A percentile compares a stretch with the other conserved stretches of the same genome.
phyloP scores from a whole-genome alignment of 2,329 filamentous ascomycete species.

The Cladosporium sp. region DNA sequence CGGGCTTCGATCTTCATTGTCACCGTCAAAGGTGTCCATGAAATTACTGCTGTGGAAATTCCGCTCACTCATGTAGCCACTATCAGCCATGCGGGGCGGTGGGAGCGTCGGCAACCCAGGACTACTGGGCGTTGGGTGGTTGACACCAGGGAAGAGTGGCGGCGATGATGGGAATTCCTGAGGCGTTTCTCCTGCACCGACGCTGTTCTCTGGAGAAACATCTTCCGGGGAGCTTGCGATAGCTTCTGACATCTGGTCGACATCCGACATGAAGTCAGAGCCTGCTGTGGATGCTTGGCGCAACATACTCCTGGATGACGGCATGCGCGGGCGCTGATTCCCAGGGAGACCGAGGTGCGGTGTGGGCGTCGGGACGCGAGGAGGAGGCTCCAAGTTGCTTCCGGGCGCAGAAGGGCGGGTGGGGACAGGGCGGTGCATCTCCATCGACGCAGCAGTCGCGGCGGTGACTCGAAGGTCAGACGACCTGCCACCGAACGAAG shows the following conservation, averaged over 20 bases:
- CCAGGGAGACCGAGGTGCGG: constrained; percentile 41
- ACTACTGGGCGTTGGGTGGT: constrained; percentile 58
- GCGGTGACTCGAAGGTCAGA: constrained; percentile 81
- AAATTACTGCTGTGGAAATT: constrained; percentile 51
- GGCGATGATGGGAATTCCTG: constrained; percentile 85
- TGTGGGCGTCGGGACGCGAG: constrained; percentile 70
- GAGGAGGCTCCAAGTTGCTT: constrained; percentile 62
- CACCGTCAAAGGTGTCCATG: constrained; percentile 56
- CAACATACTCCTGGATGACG: constrained; percentile 21
- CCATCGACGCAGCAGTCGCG: constrained; percentile 81
- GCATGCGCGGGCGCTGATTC: constrained; percentile 25
- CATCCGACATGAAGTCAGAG: constrained; percentile 27
- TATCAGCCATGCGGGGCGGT: constrained; percentile 48
- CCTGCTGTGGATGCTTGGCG: constrained; percentile 26
- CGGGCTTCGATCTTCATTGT: constrained; percentile 37
- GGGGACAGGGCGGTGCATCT: constrained; percentile 70
- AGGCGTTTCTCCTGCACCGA: constrained; percentile 55
- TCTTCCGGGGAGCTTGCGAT: constrained; percentile 42
- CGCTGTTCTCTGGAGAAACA: constrained; percentile 40
- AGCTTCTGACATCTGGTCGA: constrained; percentile 35
- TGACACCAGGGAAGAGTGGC: constrained; percentile 60
- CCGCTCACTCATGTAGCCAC: constrained; percentile 65
- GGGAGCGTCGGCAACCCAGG: constrained; percentile 55
- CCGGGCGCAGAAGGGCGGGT: constrained; percentile 41
- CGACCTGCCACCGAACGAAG: constrained; percentile 60